A percentile compares a stretch with the other conserved stretches of the same genome.
phyloP scores from a whole-genome alignment of 2,329 filamentous ascomycete species.

The Neofusicoccum laricinum region DNA sequence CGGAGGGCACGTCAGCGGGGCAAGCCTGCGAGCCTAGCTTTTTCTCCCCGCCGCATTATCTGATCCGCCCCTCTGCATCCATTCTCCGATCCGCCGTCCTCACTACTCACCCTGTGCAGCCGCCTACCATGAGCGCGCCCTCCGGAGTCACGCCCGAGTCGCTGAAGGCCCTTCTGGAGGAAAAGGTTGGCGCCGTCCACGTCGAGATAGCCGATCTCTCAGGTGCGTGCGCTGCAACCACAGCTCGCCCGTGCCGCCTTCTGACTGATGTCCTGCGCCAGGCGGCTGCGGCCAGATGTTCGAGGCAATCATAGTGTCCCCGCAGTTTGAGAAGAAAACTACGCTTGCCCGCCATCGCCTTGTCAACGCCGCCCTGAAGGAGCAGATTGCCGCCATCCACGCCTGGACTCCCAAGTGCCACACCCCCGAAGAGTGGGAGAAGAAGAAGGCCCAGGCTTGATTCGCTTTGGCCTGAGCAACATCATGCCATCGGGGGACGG shows the following conservation, averaged over 20 bases:
- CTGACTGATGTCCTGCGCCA: constrained; percentile 29
- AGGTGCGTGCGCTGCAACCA: constrained; percentile 53
- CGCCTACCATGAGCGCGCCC: constrained; percentile 43
- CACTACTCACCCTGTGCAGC: neutral
- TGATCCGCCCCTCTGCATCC: constrained; percentile 18
- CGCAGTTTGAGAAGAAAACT: constrained; percentile 52
- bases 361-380: constrained; percentile 78
- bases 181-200: constrained; percentile 70
- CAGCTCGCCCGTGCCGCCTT: neutral
- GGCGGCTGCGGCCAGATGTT: constrained; percentile 70
- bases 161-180: constrained; percentile 65
- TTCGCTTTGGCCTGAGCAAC: neutral
- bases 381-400: constrained; percentile 87
- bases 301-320: constrained; percentile 64
- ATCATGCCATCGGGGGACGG: neutral
- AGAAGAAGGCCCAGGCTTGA: constrained; percentile 50
- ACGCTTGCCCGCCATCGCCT: constrained; percentile 82
- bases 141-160: constrained; percentile 68
- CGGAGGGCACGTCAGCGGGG: constrained; percentile 10
- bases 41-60: constrained; percentile 15
- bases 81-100: constrained; percentile 13
- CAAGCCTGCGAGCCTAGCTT: neutral
- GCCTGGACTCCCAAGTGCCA: constrained; percentile 94
- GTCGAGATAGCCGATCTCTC: constrained; percentile 92
- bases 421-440: constrained; percentile 85